These are phyloP conservation scores for Saturnispora zaruensis DNA, from an alignment of 805 yeast species.

Conservation along the genomic window DNA sequence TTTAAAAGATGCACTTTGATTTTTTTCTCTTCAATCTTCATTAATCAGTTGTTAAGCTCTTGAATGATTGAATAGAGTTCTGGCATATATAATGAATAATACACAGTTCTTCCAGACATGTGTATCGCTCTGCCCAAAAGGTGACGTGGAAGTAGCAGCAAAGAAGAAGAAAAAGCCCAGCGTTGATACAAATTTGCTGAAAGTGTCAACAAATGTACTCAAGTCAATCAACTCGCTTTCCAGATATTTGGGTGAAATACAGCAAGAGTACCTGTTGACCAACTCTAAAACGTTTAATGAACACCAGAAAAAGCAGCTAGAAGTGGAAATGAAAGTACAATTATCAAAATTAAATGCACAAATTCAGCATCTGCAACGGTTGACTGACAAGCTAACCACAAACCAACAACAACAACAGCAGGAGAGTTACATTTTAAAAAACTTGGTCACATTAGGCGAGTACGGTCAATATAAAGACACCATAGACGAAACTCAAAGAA, in stretches of 20 bases:
- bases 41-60: background rate
- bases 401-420: background rate
- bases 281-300: constrained; percentile 21
- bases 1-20: background rate
- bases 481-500: constrained; percentile 31
- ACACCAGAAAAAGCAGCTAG: constrained; percentile 22
- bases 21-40: background rate
- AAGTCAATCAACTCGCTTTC: constrained; percentile 3
- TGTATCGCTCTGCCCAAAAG: background rate
- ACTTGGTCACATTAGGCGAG: constrained; percentile 27
- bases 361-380: constrained; percentile 14
- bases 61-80: too few species aligned
- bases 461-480: constrained; percentile 31
- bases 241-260: constrained; percentile 22
- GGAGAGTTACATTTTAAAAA: constrained; percentile 15
- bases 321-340: constrained; percentile 22
- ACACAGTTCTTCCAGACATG: constrained; percentile 7
- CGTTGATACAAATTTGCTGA: constrained; percentile 1
- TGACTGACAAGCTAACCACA: background rate
- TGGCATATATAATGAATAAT: constrained; percentile 3
- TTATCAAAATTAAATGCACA: constrained; percentile 17
- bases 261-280: constrained; percentile 30
- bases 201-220: constrained; percentile 1
- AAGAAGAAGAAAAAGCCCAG: background rate
- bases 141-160: background rate